These are phyloP conservation scores for Chaetomidium leptoderma DNA, from an alignment of 495 filamentous ascomycete genomes.

Conservation along the genomic window DNA sequence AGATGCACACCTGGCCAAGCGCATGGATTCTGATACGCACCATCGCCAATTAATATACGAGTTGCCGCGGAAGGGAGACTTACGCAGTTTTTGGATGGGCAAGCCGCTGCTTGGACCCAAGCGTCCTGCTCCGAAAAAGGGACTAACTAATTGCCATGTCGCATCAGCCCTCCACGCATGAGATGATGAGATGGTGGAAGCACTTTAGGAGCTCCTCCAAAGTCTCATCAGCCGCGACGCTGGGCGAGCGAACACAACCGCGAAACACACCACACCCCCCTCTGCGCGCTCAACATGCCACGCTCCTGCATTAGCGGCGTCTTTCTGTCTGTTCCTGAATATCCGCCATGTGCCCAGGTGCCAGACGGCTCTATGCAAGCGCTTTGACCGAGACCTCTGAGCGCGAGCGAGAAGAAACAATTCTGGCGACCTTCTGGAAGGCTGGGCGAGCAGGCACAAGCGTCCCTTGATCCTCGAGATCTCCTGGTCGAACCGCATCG, in stretches of 20 bases:
- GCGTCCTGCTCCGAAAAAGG: conserved; percentile 1
- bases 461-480: neutral
- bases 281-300: conserved; percentile 18
- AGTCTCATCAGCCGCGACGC: neutral
- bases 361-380: conserved; percentile 7
- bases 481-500: neutral
- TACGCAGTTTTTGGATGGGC: neutral
- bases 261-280: conserved; percentile 18
- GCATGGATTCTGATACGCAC: conserved; percentile 20
- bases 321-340: conserved; percentile 28
- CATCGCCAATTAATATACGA: conserved; percentile 28
- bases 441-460: conserved; percentile 2
- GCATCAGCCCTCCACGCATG: conserved; percentile 6
- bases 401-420: neutral
- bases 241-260: neutral
- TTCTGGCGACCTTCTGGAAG: conserved; percentile 12
- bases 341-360: conserved; percentile 16
- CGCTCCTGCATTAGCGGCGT: conserved; percentile 30
- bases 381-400: conserved; percentile 6
- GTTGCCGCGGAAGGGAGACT: conserved; percentile 15
- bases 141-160: conserved; percentile 13
- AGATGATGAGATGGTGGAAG: neutral
- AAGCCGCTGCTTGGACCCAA: conserved; percentile 9
- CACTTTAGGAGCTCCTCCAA: neutral
- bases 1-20: neutral